phyloP scores from a whole-genome alignment of 1,284 basidiomycete genomes.

The Phlebopus sp. region DNA sequence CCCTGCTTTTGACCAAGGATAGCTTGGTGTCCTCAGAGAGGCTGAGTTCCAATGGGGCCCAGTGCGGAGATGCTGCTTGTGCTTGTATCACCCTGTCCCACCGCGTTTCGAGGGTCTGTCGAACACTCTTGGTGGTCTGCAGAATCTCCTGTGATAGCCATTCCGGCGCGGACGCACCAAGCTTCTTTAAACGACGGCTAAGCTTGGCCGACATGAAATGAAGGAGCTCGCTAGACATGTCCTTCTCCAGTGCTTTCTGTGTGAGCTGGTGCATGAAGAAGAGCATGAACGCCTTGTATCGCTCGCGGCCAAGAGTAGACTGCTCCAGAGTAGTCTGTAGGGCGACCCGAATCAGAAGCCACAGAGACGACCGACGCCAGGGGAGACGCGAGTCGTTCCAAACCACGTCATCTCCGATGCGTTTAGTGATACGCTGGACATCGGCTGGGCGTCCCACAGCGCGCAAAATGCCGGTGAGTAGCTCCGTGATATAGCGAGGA shows the following conservation, averaged over 20 bases:
- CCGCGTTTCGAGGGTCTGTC: constrained; percentile 13
- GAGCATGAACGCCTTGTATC: constrained; percentile 32
- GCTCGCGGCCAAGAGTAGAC: constrained; percentile 13
- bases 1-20: constrained; percentile 25
- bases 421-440: constrained; percentile 36
- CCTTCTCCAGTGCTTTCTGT: not conserved
- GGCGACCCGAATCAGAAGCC: constrained; percentile 43
- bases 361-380: constrained; percentile 46
- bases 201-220: constrained; percentile 32
- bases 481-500: constrained; percentile 42
- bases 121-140: constrained; percentile 14
- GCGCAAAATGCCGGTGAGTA: constrained; percentile 41
- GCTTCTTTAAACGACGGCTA: constrained; percentile 37
- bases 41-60: constrained; percentile 28
- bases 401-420: constrained; percentile 40
- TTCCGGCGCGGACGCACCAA: constrained; percentile 21
- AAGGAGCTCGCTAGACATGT: constrained; percentile 13
- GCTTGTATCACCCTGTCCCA: constrained; percentile 14
- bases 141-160: constrained; percentile 18
- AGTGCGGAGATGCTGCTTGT: constrained; percentile 9
- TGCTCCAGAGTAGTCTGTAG: constrained; percentile 30
- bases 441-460: constrained; percentile 25
- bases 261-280: constrained; percentile 20
- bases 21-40: constrained; percentile 29
- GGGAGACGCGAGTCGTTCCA: constrained; percentile 37